Base-by-base conservation (phyloP, 495 filamentous ascomycete genomes). In the Penicillium cinerascens region DNA sequence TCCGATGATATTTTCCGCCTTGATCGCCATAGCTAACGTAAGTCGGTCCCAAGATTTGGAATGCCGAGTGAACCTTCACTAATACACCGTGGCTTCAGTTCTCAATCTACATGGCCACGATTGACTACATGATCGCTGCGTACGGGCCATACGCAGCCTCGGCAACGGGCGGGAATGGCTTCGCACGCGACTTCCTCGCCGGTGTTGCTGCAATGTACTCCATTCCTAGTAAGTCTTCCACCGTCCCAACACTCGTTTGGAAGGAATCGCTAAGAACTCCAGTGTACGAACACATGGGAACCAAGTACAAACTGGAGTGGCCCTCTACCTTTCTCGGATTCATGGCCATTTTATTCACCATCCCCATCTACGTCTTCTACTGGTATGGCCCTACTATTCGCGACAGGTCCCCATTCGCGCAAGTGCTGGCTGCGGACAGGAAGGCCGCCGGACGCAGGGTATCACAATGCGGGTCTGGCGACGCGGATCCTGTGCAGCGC, bases 81-180 rank as follows among this genome's bases (percentile, higher is more conserved):
- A 22, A 38, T 18, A 1, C n/a, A 39, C 4, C 13, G 17, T 17
- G 2, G 16, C 21, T 29, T 1, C 13, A 66, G 66, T 87, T 85
- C 54, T 72, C 78, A 39, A 87, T 88, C 51, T 87, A 88, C 67
- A 89, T 90, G 86, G 86, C 86, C 1, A 90, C 88, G 0, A 85
- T 91, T 49, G 88, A 92, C 59, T 92, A 92, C 67, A 91, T 91
- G 88, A 83, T 91, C 9, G 84, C 81, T 46, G 75, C 86, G 1
- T 91, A 92, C 61, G 88, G 88, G 0, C 85, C 84, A 2, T 91
- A 88, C 63, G 79, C 87, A 9, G 86, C 88, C 8, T 90, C 87
- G 0, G 88, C 88, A 0, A 91, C 88, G 2, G 88, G 88, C 26
- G 85, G 84, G 0, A 88, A 88, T 54, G 84, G 79, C 0, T 71